These are phyloP conservation scores for Chenopodium formosanum DNA, from an alignment of 148 eudicot genomes.

Conservation along the genomic window DNA sequence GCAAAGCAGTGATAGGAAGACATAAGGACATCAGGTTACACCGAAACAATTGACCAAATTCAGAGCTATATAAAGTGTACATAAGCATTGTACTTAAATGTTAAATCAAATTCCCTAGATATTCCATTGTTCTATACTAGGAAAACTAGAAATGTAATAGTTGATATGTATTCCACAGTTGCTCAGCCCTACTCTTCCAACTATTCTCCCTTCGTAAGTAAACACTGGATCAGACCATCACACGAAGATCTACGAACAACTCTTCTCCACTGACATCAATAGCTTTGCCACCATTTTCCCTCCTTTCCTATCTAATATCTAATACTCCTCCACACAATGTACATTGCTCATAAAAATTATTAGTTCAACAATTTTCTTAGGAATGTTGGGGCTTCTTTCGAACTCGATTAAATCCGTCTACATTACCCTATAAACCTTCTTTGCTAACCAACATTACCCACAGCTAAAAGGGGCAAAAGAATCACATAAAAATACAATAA, in stretches of 20 bases:
- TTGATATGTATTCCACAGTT: too few species aligned
- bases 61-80: background rate
- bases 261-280: background rate
- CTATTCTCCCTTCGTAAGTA: background rate
- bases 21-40: background rate
- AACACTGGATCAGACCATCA: background rate
- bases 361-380: background rate
- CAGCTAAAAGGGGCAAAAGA: too few species aligned
- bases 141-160: background rate
- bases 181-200: background rate
- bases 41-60: background rate
- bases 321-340: background rate
- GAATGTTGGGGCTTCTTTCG: background rate
- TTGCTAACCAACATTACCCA: too few species aligned
- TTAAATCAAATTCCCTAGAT: background rate
- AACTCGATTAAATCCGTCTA: background rate
- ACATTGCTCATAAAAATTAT: background rate
- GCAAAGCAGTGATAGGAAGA: background rate
- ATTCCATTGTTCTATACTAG: background rate
- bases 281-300: background rate
- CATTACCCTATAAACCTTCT: background rate
- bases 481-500: too few species aligned
- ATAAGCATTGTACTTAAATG: background rate
- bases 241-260: background rate
- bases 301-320: background rate